phyloP scores from a whole-genome alignment of 2,329 filamentous ascomycete genomes.

The Fusarium setosum region DNA sequence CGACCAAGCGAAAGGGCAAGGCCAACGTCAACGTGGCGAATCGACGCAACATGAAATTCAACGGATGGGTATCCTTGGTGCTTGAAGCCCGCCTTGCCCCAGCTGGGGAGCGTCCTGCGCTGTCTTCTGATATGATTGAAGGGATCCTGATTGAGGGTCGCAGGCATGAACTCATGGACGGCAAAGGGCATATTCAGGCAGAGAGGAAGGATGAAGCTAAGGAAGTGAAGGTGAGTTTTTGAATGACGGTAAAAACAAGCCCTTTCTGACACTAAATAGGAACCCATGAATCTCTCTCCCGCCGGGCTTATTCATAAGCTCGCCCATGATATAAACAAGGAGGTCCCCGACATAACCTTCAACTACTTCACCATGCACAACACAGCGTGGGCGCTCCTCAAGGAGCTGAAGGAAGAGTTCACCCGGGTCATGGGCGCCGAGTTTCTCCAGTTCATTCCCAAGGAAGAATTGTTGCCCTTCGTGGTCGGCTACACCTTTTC shows the following conservation, averaged over 20 bases:
- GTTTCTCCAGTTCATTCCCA: conserved; percentile 4
- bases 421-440: not conserved
- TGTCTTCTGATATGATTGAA: conserved; percentile 7
- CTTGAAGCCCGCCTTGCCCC: not conserved
- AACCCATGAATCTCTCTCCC: not conserved
- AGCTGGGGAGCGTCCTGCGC: not conserved
- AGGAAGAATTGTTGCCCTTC: conserved; percentile 6
- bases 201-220: not conserved
- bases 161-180: not conserved
- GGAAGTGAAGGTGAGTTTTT: not conserved
- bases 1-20: conserved; percentile 15
- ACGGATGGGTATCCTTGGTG: conserved; percentile 8
- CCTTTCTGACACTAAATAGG: no score
- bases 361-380: conserved; percentile 29
- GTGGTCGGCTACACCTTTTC: conserved; percentile 48
- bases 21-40: conserved; percentile 18
- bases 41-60: conserved; percentile 25
- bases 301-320: conserved; percentile 12
- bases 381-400: not conserved
- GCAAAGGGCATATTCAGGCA: conserved; percentile 7
- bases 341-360: conserved; percentile 11
- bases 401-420: conserved; percentile 9
- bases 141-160: conserved; percentile 10
- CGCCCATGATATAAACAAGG: conserved; percentile 4
- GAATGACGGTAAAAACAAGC: conserved; percentile 4